phyloP scores from a whole-genome alignment of 2,329 filamentous ascomycete species.

The Aspergillus viridinutans region DNA sequence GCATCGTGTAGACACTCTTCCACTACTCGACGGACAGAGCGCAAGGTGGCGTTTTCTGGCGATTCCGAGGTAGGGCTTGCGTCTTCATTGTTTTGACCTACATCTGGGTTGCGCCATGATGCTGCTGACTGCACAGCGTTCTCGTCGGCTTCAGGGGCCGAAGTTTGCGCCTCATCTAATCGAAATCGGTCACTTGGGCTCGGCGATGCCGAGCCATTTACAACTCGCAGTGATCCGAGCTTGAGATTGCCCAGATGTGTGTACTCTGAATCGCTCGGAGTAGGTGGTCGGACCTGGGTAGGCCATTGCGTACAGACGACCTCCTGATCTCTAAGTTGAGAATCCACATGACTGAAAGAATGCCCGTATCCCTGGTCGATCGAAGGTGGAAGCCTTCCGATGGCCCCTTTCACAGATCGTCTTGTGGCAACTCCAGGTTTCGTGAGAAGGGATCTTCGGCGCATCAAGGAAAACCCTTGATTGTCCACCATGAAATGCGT shows the following conservation, averaged over 20 bases:
- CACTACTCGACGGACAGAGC: neutral
- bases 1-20: conserved; percentile 12
- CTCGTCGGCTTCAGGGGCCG: conserved; percentile 8
- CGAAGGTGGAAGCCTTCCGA: conserved; percentile 19
- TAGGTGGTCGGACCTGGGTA: conserved; percentile 19
- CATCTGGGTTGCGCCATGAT: neutral
- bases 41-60: neutral
- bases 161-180: conserved; percentile 11
- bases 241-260: conserved; percentile 40
- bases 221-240: conserved; percentile 37
- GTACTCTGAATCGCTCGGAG: conserved; percentile 29
- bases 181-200: conserved; percentile 32
- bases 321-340: conserved; percentile 7
- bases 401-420: conserved; percentile 23
- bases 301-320: conserved; percentile 6
- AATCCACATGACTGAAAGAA: conserved; percentile 5
- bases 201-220: conserved; percentile 37
- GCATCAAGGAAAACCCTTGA: conserved; percentile 34
- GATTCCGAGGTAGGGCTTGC: neutral
- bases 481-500: conserved; percentile 30
- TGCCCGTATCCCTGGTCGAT: conserved; percentile 20
- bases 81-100: neutral
- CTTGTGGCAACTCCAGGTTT: conserved; percentile 34
- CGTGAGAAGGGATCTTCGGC: conserved; percentile 34
- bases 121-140: neutral